phyloP scores from a whole-genome alignment of 176 grass and related monocot genomes.

The Eleusine indica region DNA sequence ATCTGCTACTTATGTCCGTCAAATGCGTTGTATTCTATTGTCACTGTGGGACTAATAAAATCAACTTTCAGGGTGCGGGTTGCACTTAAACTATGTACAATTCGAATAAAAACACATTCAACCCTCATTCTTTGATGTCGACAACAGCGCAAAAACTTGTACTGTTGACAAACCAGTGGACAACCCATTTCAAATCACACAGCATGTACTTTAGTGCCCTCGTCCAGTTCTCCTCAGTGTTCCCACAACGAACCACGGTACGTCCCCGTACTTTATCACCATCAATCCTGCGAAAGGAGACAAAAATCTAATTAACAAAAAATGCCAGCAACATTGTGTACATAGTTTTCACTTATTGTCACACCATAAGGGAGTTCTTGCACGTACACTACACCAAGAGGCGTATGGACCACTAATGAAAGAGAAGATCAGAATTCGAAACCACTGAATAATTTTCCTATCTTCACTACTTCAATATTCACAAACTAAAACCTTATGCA shows the following conservation, averaged over 20 bases:
- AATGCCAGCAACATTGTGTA: not conserved
- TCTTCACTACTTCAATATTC: not conserved
- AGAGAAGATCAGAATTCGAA: not conserved
- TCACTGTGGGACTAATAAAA: not conserved
- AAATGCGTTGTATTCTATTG: not conserved
- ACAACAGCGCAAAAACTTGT: conserved; percentile 69
- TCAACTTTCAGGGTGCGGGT: not conserved
- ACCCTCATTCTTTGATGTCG: conserved; percentile 33
- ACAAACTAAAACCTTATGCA: not conserved
- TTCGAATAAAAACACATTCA: conserved; percentile 29
- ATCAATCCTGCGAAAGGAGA: conserved; percentile 72
- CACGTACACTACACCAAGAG: not conserved
- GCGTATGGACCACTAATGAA: not conserved
- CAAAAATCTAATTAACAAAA: conserved; percentile 10
- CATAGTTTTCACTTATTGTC: conserved; percentile 4
- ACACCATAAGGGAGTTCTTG: not conserved
- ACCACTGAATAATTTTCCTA: not conserved
- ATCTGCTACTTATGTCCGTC: not conserved
- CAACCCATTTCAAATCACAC: conserved; percentile 95
- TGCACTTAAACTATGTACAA: not conserved
- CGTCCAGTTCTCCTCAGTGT: conserved; percentile 86
- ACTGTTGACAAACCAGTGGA: conserved; percentile 89
- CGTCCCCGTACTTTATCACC: conserved; percentile 88
- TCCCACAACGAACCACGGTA: conserved; percentile 87
- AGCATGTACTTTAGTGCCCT: conserved; percentile 93